Evolutionary conservation across 164 flowering plant species (phyloP).

Genomic region (Annona squamosa): DNA sequence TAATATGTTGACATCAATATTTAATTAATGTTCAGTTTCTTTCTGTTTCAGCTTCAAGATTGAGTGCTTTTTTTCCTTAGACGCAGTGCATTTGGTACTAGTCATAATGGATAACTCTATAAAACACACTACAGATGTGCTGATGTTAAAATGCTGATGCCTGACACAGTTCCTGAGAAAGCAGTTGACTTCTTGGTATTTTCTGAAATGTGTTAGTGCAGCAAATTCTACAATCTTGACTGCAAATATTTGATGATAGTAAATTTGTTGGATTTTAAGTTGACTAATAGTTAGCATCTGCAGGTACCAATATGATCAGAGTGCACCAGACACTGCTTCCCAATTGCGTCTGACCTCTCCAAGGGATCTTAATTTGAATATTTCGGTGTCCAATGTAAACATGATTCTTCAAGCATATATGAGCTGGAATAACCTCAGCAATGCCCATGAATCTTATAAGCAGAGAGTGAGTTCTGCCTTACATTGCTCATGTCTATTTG

Average conservation of each 20-base stretch:
- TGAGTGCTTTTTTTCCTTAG: background rate
- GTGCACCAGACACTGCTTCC: constrained; percentile 67
- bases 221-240: too few species aligned
- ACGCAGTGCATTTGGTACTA: background rate
- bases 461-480: constrained; percentile 30
- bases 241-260: too few species aligned
- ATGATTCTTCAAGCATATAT: constrained; percentile 96
- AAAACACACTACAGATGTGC: background rate
- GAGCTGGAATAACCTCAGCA: constrained; percentile 80
- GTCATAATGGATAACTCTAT: background rate
- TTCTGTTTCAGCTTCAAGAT: too few species aligned
- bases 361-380: constrained; percentile 73
- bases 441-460: constrained; percentile 39
- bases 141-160: background rate
- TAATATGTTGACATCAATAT: constrained; percentile 15
- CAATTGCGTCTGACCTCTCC: constrained; percentile 72
- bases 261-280: too few species aligned
- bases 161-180: background rate
- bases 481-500: background rate
- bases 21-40: background rate
- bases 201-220: background rate
- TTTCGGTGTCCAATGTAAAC: constrained; percentile 86
- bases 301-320: constrained; percentile 75
- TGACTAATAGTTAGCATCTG: background rate
- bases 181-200: background rate